Percentiles rank a stretch among this genome's conserved stretches.
phyloP scores from a whole-genome alignment of 1,284 basidiomycete genomes.

The Moesziomyces sp. region DNA sequence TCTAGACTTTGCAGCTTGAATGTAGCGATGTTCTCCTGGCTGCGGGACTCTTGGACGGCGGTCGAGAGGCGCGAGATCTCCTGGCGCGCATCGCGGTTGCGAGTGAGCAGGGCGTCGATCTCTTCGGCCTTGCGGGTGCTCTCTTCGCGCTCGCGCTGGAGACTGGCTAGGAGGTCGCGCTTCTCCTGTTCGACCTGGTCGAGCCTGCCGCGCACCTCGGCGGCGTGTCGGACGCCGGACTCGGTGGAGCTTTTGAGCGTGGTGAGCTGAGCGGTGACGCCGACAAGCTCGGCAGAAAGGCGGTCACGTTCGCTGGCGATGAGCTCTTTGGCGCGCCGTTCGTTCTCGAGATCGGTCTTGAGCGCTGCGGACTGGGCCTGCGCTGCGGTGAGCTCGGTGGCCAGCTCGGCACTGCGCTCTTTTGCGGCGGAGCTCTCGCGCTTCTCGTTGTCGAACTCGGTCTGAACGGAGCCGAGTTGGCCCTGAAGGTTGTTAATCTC shows the following conservation, averaged over 20 bases:
- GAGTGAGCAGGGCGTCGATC: constrained; percentile 44
- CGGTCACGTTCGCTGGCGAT: constrained; percentile 37
- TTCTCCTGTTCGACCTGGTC: constrained; percentile 63
- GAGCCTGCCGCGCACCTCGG: constrained; percentile 44
- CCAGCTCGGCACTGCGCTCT: constrained; percentile 16
- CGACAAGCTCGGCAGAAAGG: constrained; percentile 46
- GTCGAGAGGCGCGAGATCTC: constrained; percentile 54
- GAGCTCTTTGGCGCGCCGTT: constrained; percentile 46
- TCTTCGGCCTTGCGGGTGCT: constrained; percentile 57
- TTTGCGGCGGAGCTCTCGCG: constrained; percentile 40
- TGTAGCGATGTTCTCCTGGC: constrained; percentile 66
- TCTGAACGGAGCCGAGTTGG: constrained; percentile 34
- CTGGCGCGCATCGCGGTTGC: constrained; percentile 53
- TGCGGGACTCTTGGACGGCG: constrained; percentile 55
- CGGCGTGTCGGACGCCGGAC: constrained; percentile 44
- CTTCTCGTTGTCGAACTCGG: constrained; percentile 40
- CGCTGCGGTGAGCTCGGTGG: constrained; percentile 36
- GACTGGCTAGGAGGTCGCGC: constrained; percentile 59
- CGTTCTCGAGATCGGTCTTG: constrained; percentile 34
- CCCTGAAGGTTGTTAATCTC: constrained; percentile 37
- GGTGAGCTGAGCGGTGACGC: constrained; percentile 43
- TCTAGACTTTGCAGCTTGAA: constrained; percentile 82
- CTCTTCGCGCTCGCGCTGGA: constrained; percentile 62
- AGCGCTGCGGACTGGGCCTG: constrained; percentile 32
- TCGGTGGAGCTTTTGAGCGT: constrained; percentile 44